Percentiles rank a stretch among this genome's conserved stretches.
Evolutionary conservation across 768 basidiomycete species (phyloP).

Genomic region (Pleurotus sapidus): DNA sequence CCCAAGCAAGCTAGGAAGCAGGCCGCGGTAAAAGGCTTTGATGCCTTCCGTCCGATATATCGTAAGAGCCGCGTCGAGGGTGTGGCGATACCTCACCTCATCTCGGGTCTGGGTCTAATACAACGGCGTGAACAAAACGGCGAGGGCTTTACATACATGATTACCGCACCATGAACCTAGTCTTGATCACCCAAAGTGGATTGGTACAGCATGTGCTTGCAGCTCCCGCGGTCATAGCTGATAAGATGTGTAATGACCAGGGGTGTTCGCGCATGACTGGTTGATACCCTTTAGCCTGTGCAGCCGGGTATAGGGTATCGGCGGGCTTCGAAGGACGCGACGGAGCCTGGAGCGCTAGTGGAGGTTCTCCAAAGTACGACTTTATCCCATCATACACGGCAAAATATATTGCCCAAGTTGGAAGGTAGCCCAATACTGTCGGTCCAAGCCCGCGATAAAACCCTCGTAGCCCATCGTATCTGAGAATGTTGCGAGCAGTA

Average conservation of each 20-base stretch:
- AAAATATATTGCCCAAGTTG: slow-evolving; percentile 99
- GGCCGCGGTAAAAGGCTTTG: slow-evolving; percentile 90
- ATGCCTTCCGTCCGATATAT: slow-evolving; percentile 90
- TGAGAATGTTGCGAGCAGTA: slow-evolving; percentile 54
- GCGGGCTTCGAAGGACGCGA: slow-evolving; percentile 12
- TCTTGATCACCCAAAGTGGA: slow-evolving; percentile 99
- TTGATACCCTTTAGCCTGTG: slow-evolving; percentile 84
- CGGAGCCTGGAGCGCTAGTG: slow-evolving; percentile 30
- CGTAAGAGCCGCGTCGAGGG: slow-evolving; percentile 82
- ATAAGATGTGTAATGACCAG: slow-evolving; percentile 86
- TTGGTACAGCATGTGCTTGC: slow-evolving; percentile 92
- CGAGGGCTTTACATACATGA: slow-evolving; percentile 1
- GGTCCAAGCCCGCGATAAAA: slow-evolving; percentile 97
- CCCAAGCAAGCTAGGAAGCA: slow-evolving; percentile 90
- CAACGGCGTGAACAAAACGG: slow-evolving; percentile 11
- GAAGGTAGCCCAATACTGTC: slow-evolving; percentile 93
- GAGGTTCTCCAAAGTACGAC: slow-evolving; percentile 68
- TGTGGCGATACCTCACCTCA: slow-evolving; percentile 83
- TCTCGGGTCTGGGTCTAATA: slow-evolving; percentile 76
- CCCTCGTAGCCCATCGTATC: slow-evolving; percentile 77
- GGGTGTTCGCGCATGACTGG: slow-evolving; percentile 78
- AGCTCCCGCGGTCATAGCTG: slow-evolving; percentile 95
- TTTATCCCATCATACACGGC: slow-evolving; percentile 97
- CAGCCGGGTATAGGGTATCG: slow-evolving; percentile 72
- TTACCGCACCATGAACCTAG: slow-evolving; percentile 87